phyloP scores from a whole-genome alignment of 805 yeast genomes.

The Pichia thaimueangensis region DNA sequence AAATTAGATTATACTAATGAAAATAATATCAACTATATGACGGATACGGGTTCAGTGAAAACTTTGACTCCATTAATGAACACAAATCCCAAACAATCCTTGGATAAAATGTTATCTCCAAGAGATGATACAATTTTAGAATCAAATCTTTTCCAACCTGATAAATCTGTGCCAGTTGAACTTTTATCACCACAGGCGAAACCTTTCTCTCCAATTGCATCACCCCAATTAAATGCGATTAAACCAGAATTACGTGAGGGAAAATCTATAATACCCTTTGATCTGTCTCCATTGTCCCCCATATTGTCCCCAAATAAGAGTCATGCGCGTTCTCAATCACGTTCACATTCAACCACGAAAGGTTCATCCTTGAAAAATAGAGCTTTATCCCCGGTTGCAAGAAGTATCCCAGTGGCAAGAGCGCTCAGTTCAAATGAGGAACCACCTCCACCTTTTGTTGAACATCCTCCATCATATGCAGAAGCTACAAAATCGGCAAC shows the following conservation, averaged over 20 bases:
- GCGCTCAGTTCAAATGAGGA: slow-evolving; percentile 36
- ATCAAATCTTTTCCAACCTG: slow-evolving; percentile 52
- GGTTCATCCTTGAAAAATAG: slow-evolving; percentile 2
- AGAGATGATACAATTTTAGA: slow-evolving; percentile 25
- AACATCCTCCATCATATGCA: slow-evolving; percentile 28
- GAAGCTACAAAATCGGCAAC: slow-evolving; percentile 16
- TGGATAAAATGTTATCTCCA: slow-evolving; percentile 27
- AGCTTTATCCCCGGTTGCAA: slow-evolving; percentile 3
- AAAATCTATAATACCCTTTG: slow-evolving; percentile 14
- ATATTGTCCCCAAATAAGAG: slow-evolving; percentile 46
- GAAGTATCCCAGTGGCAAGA: background rate
- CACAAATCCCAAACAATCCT: slow-evolving; percentile 5
- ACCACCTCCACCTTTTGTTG: slow-evolving; percentile 28
- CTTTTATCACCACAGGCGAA: slow-evolving; percentile 59
- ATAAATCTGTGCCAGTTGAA: slow-evolving; percentile 35
- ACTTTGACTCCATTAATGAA: slow-evolving; percentile 6
- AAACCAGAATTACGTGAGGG: slow-evolving; percentile 23
- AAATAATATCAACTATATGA: background rate
- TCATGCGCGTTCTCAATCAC: too few species aligned
- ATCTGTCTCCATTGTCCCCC: slow-evolving; percentile 14
- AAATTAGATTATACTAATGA: slow-evolving; percentile 7
- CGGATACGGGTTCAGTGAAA: background rate
- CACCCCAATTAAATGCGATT: slow-evolving; percentile 27
- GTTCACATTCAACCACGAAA: slow-evolving; percentile 44
- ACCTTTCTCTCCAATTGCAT: slow-evolving; percentile 44